Conservation (phyloP, 306 rosid species). For the Medicago truncatula region DNA sequence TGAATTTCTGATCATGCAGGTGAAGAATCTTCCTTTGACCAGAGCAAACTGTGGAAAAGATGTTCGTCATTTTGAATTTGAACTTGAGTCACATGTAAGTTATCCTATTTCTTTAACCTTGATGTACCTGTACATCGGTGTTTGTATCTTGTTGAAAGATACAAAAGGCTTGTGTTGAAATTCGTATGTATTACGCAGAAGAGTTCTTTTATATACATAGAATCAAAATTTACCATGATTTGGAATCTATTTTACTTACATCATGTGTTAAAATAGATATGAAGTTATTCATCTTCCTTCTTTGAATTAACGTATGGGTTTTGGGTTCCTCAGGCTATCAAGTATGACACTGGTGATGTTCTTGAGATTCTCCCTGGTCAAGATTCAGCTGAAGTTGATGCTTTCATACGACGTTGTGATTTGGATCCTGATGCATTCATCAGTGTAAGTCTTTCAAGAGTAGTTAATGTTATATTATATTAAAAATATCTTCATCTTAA, state of each 20-base stretch:
- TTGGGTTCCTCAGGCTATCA: constrained; percentile 54
- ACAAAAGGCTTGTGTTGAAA: neutral
- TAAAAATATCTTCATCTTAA: constrained; percentile 1
- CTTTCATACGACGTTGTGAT: constrained; percentile 71
- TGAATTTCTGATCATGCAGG: constrained; percentile 55
- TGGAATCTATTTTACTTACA: constrained; percentile 13
- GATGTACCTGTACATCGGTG: constrained; percentile 10
- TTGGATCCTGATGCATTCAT: constrained; percentile 82
- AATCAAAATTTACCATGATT: neutral
- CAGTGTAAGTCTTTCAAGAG: constrained; percentile 63
- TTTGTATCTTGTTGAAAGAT: neutral
- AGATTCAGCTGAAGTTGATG: constrained; percentile 68
- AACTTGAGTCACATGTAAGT: constrained; percentile 76
- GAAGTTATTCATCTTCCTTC: constrained; percentile 33
- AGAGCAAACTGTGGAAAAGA: constrained; percentile 70
- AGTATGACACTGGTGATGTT: constrained; percentile 76
- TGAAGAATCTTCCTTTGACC: constrained; percentile 72
- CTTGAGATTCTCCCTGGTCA: constrained; percentile 90
- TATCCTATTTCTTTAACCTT: constrained; percentile 37
- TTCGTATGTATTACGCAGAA: neutral
- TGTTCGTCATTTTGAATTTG: constrained; percentile 86
- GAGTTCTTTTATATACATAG: neutral
- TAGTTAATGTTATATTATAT: constrained; percentile 10
- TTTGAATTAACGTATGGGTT: constrained; percentile 26
- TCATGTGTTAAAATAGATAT: neutral